phyloP scores from a whole-genome alignment of 2,329 filamentous ascomycete genomes.

The Calonectria multiphialidica region DNA sequence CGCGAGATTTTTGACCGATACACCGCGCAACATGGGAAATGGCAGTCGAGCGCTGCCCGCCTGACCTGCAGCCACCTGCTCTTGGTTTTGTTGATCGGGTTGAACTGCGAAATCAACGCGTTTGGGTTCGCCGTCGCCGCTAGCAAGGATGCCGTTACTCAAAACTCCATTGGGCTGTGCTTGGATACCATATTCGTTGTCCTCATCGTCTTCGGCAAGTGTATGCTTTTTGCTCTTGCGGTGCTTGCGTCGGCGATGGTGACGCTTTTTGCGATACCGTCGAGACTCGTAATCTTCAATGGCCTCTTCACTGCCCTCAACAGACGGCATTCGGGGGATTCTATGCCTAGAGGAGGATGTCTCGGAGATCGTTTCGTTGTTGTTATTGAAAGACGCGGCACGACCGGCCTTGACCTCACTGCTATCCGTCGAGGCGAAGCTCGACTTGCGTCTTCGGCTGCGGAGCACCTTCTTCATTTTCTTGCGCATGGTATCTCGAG shows the following conservation, averaged over 20 bases:
- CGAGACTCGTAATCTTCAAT: constrained; percentile 58
- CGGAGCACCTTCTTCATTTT: constrained; percentile 82
- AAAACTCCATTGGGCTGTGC: constrained; percentile 48
- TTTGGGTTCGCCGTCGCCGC: constrained; percentile 57
- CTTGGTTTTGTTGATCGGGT: constrained; percentile 43
- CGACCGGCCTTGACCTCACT: constrained; percentile 48
- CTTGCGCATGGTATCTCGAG: constrained; percentile 75
- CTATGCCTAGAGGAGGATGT: constrained; percentile 52
- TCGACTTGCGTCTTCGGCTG: constrained; percentile 81
- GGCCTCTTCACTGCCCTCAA: constrained; percentile 57
- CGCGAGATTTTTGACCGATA: constrained; percentile 77
- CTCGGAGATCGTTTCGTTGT: constrained; percentile 55
- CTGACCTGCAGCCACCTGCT: constrained; percentile 36
- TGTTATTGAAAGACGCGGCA: constrained; percentile 55
- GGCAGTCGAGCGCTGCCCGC: constrained; percentile 51
- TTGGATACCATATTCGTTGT: constrained; percentile 40
- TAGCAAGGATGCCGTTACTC: constrained; percentile 30
- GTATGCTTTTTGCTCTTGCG: constrained; percentile 60
- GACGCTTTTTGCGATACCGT: constrained; percentile 49
- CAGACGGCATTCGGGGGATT: constrained; percentile 51
- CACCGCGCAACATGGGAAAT: constrained; percentile 67
- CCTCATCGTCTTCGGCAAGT: constrained; percentile 44
- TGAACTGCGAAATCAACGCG: constrained; percentile 70
- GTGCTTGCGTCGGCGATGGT: constrained; percentile 51
- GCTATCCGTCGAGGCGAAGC: constrained; percentile 75